Evolutionary conservation across 2,329 filamentous ascomycete genomes (phyloP).

Genomic region (Apiospora kogelbergensis): DNA sequence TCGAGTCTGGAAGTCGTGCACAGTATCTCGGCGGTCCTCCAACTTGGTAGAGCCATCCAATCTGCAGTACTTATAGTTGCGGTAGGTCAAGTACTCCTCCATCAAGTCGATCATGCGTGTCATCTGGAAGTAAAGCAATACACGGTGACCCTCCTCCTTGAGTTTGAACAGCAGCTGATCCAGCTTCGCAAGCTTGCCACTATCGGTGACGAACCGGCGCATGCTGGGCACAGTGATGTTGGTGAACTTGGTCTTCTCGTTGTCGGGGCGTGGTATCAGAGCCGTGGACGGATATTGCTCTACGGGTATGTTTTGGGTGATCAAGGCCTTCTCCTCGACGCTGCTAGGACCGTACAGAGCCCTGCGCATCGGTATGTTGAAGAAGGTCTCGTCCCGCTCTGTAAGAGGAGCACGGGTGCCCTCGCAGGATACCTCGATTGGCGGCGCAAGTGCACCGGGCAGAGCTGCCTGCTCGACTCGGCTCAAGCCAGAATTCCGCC

Average conservation of each 20-base stretch:
- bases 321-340: conserved; percentile 69
- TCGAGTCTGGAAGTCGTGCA: conserved; percentile 92
- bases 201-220: conserved; percentile 96
- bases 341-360: conserved; percentile 67
- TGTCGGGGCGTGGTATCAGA: conserved; percentile 76
- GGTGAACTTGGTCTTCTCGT: conserved; percentile 80
- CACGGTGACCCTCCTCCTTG: conserved; percentile 89
- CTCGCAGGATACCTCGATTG: conserved; percentile 76
- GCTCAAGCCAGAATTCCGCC: conserved; percentile 68
- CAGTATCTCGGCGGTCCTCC: conserved; percentile 93
- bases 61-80: conserved; percentile 98
- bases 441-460: conserved; percentile 80
- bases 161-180: conserved; percentile 85
- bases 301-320: conserved; percentile 70
- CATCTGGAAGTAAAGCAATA: conserved; percentile 99
- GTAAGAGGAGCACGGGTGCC: conserved; percentile 58
- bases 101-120: conserved; percentile 99
- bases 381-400: conserved; percentile 74
- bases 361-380: conserved; percentile 75
- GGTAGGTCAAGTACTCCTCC: conserved; percentile 98
- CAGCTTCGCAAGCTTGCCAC: conserved; percentile 89
- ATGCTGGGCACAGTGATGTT: conserved; percentile 94
- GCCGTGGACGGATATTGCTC: conserved; percentile 61
- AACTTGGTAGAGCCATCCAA: conserved; percentile 96
- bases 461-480: conserved; percentile 79